Conservation (phyloP, 1,139 yeast genomes). For the Yamadazyma friedrichii region DNA sequence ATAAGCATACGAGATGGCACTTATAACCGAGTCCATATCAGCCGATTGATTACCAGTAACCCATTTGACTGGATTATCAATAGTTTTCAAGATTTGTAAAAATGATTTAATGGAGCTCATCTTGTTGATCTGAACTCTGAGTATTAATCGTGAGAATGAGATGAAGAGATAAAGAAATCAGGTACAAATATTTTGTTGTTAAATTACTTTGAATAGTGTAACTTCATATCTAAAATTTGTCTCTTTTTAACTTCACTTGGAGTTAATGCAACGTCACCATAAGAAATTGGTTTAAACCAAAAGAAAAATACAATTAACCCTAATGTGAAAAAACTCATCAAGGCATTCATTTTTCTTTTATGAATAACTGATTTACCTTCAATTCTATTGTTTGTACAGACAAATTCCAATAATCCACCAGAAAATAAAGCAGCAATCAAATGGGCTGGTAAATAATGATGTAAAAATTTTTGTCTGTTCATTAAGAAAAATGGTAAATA, state of each 20-base stretch:
- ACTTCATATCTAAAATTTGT: conserved; percentile 77
- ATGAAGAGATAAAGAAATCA: not conserved
- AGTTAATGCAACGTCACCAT: conserved; percentile 69
- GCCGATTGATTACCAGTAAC: conserved; percentile 86
- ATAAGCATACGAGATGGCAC: conserved; percentile 72
- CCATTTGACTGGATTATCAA: conserved; percentile 27
- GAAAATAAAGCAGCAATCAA: conserved; percentile 80
- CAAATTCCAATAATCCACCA: conserved; percentile 79
- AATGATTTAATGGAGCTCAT: conserved; percentile 15
- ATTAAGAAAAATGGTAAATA: conserved; percentile 88
- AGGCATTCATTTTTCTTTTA: conserved; percentile 26
- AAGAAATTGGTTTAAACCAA: conserved; percentile 81
- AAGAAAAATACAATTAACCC: conserved; percentile 63
- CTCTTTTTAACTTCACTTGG: conserved; percentile 67
- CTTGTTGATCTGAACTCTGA: not conserved
- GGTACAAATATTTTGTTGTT: not conserved
- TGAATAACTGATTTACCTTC: conserved; percentile 21
- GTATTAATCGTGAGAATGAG: not conserved
- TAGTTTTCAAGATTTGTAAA: conserved; percentile 11
- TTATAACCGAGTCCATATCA: conserved; percentile 83
- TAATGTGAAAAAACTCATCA: conserved; percentile 41
- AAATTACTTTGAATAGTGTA: conserved; percentile 75
- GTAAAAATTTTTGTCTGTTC: conserved; percentile 92
- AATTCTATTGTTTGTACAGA: conserved; percentile 58
- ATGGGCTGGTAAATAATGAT: conserved; percentile 96